Evolutionary conservation across 2,329 filamentous ascomycete genomes (phyloP).

Genomic region (Bertia moriformis): DNA sequence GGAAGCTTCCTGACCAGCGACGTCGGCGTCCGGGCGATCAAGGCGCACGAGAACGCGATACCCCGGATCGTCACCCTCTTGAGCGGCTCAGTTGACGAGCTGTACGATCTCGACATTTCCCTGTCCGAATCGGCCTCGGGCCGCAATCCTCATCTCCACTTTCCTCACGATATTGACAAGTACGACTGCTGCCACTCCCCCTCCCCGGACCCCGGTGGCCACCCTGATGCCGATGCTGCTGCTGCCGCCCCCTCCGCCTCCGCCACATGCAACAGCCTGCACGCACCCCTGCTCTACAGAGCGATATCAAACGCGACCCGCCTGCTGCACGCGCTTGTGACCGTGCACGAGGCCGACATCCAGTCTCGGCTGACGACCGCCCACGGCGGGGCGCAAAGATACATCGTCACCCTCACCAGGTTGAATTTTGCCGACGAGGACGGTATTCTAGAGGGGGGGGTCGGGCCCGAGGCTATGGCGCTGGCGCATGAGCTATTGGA

Average conservation of each 20-base stretch:
- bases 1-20: background rate
- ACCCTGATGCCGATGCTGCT: too few species aligned
- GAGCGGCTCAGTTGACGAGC: background rate
- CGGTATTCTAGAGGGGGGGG: background rate
- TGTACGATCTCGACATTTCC: background rate
- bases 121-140: too few species aligned
- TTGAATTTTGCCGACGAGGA: background rate
- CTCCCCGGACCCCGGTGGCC: too few species aligned
- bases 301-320: too few species aligned
- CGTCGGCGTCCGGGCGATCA: background rate
- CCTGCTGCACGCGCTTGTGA: background rate
- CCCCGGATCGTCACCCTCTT: background rate
- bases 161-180: too few species aligned
- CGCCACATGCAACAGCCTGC: too few species aligned
- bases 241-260: background rate
- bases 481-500: background rate
- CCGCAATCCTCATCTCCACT: too few species aligned
- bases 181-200: too few species aligned
- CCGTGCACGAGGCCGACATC: background rate
- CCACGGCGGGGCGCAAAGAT: background rate
- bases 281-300: too few species aligned
- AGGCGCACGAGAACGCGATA: background rate
- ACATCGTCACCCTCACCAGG: background rate
- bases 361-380: background rate
- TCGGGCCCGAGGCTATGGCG: background rate